Base-by-base conservation (phyloP, 441 rosid species). In the Melastoma candidum region DNA sequence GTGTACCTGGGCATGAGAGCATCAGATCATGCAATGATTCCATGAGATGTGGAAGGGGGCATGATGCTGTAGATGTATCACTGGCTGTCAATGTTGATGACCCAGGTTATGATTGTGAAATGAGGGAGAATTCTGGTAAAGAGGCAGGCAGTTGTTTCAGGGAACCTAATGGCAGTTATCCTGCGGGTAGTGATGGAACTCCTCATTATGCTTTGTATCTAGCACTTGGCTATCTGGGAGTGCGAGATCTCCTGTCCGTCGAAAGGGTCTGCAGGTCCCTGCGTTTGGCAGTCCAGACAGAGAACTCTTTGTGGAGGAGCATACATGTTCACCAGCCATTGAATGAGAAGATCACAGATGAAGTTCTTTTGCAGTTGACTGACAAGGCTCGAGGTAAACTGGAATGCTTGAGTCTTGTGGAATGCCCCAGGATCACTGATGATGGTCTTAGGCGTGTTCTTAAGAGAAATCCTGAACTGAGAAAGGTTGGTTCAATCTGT, bases 331-430 rank as follows among this genome's bases (percentile, higher is more conserved):
- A 66, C 58, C 84, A 77, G 47, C 96, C 96, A 0, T 70, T 83
- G 72, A 92, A 70, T 58, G 93, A 83, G 71, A 85, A 77, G 76
- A 76, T 92, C 8, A 88, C 85, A 0, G 95, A 88, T 54, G 96
- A 88, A 64, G 59, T 67, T 69, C 84, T 92, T 54, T 53, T 85
- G 74, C 68, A 76, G 56, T 59, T 88, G 61, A 68, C 86, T 49
- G 64, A 71, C 46, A 77, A 84, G 71, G 90, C 95, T 61, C 89
- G 78, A 67, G 92, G 95, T 12, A 72, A 70, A 60, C 68, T 92
- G 77, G 87, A 70, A 55, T 80, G 84, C 73, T 71, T 92, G 77
- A 87, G 84, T 78, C 78, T 92, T 57, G 78, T 85, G 26, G 87
- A 80, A 51, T 87, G 98, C 63, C 58, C 81, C 14, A 75, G 74